A percentile compares a stretch with the other conserved stretches of the same genome.
phyloP scores from a whole-genome alignment of 2,329 filamentous ascomycete genomes.

The Xylariaceae sp. region DNA sequence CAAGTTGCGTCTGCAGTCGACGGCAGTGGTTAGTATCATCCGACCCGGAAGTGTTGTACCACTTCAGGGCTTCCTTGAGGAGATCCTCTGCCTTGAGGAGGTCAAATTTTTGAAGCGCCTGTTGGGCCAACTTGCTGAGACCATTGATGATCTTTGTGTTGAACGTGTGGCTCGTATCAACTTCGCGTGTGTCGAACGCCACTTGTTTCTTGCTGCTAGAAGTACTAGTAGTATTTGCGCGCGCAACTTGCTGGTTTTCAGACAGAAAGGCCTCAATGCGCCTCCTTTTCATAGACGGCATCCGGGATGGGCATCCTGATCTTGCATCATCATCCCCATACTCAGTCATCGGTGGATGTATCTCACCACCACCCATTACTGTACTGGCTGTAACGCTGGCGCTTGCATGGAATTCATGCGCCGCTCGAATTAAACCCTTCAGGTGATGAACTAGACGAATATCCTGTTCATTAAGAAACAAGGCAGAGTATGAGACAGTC shows the following conservation, averaged over 20 bases:
- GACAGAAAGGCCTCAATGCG: constrained; percentile 18
- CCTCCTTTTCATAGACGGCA: constrained; percentile 17
- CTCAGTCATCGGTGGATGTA: constrained; percentile 15
- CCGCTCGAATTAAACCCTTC: constrained; percentile 16
- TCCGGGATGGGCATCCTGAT: constrained; percentile 5
- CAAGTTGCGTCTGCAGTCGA: constrained; percentile 17
- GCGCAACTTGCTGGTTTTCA: constrained; percentile 6
- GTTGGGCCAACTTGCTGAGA: constrained; percentile 17
- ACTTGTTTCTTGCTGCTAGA: background rate
- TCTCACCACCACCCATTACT: constrained; percentile 7
- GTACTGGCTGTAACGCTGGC: constrained; percentile 19
- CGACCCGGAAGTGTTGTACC: constrained; percentile 14
- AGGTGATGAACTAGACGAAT: constrained; percentile 15
- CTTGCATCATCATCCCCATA: constrained; percentile 15
- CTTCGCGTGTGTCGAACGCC: background rate
- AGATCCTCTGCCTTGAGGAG: constrained; percentile 14
- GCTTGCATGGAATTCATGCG: constrained; percentile 18
- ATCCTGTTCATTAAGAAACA: constrained; percentile 17
- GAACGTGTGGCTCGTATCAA: constrained; percentile 6
- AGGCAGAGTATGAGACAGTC: constrained; percentile 16
- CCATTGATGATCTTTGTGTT: constrained; percentile 16
- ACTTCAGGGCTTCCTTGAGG: constrained; percentile 16
- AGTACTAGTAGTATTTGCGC: background rate
- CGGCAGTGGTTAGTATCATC: constrained; percentile 11
- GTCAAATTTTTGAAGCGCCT: constrained; percentile 17